A percentile compares a stretch with the other conserved stretches of the same genome.
phyloP scores from a whole-genome alignment of 2,329 filamentous ascomycete species.

The Chrysosporium keratinophilum region DNA sequence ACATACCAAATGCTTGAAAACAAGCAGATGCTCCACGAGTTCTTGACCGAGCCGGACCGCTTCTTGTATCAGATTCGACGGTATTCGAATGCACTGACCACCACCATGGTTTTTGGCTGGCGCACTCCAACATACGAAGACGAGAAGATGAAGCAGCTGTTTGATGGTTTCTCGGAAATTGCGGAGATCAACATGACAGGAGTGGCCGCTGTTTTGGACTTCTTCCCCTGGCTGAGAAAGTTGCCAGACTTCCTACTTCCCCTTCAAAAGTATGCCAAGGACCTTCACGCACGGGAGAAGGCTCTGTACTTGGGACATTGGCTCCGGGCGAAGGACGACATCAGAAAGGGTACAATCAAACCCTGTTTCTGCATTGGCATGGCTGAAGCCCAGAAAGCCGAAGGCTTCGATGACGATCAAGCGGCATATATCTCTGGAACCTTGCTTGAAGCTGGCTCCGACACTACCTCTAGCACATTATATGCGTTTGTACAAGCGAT shows the following conservation, averaged over 20 bases:
- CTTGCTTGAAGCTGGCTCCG: conserved; percentile 24
- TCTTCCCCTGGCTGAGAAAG: conserved; percentile 17
- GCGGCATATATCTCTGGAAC: conserved; percentile 11
- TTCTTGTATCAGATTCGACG: conserved; percentile 40
- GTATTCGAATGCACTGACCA: conserved; percentile 42
- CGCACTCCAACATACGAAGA: conserved; percentile 36
- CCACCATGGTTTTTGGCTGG: conserved; percentile 43
- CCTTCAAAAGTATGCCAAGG: conserved; percentile 7
- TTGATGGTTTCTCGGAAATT: conserved; percentile 15
- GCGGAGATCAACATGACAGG: conserved; percentile 14
- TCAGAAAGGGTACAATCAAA: conserved; percentile 2
- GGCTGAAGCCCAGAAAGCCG: neutral
- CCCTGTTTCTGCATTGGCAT: conserved; percentile 5
- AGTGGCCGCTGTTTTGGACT: conserved; percentile 15
- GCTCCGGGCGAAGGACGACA: conserved; percentile 16
- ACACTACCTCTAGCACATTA: conserved; percentile 43
- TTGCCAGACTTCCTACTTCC: conserved; percentile 17
- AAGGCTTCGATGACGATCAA: conserved; percentile 7
- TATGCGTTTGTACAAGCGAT: conserved; percentile 43
- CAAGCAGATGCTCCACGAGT: conserved; percentile 41
- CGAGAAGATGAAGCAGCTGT: conserved; percentile 31
- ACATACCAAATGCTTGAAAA: conserved; percentile 49
- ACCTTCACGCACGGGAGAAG: conserved; percentile 12
- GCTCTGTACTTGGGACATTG: conserved; percentile 1
- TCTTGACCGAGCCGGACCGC: conserved; percentile 37